Percentiles rank a stretch among this genome's conserved stretches.
Evolutionary conservation across 2,329 filamentous ascomycete genomes (phyloP).

Genomic region (Ustilaginoidea virens): DNA sequence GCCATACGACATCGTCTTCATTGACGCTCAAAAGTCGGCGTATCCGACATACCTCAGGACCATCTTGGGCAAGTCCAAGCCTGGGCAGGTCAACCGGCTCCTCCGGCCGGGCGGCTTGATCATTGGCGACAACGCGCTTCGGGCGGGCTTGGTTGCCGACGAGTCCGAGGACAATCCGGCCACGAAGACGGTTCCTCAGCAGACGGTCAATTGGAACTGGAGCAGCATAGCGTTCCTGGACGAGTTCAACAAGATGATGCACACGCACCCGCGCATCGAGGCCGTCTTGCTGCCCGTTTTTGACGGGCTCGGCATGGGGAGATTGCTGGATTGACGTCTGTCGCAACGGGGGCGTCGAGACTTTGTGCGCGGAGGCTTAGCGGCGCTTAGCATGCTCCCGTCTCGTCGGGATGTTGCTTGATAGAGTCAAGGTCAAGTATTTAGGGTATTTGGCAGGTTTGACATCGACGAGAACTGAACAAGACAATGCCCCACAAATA

Average conservation of each 20-base stretch:
- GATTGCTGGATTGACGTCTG: constrained; percentile 2
- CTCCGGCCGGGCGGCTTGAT: constrained; percentile 26
- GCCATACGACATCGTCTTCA: constrained; percentile 30
- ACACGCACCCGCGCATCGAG: constrained; percentile 1
- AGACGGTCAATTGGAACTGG: constrained; percentile 4
- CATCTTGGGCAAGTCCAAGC: constrained; percentile 22
- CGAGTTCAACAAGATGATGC: constrained; percentile 4
- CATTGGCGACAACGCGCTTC: constrained; percentile 31
- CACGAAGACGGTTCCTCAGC: constrained; percentile 1
- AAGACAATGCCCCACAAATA: no score
- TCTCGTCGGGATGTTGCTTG: no score
- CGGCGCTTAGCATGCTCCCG: no score
- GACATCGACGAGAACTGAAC: no score
- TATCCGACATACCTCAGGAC: constrained; percentile 25
- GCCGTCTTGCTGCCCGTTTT: constrained; percentile 3
- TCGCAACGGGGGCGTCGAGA: no score
- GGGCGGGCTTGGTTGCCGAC: constrained; percentile 24
- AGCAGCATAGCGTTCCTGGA: constrained; percentile 3
- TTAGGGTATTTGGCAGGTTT: no score
- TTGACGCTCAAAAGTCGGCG: constrained; percentile 29
- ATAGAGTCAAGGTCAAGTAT: no score
- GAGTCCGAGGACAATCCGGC: constrained; percentile 2
- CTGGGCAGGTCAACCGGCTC: constrained; percentile 14
- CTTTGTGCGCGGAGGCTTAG: no score
- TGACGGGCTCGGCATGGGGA: constrained; percentile 3